Evolutionary conservation across 2,329 filamentous ascomycete species (phyloP).

Genomic region (Metarhizium guizhouense): DNA sequence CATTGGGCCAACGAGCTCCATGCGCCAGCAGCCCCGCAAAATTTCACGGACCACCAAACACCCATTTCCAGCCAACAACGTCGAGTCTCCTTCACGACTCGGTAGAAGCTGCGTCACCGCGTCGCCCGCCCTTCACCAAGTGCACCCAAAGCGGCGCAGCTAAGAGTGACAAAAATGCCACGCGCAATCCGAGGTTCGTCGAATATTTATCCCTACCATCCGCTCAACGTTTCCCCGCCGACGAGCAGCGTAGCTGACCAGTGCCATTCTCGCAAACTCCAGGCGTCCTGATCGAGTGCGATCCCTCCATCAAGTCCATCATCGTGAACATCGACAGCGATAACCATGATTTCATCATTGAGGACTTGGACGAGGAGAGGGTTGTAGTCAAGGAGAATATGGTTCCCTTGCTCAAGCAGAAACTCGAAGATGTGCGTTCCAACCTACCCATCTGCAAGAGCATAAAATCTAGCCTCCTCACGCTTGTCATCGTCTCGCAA

Average conservation of each 20-base stretch:
- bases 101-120: background rate
- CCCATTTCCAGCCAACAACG: too few relatives aligned
- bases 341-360: conserved; percentile 66
- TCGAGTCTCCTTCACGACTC: too few relatives aligned
- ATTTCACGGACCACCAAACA: too few relatives aligned
- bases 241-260: conserved; percentile 3
- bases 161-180: conserved; percentile 31
- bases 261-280: background rate
- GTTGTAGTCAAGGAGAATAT: conserved; percentile 68
- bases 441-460: background rate
- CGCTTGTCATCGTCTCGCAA: background rate
- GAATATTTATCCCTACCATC: background rate
- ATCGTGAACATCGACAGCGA: conserved; percentile 67
- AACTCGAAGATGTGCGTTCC: conserved; percentile 56
- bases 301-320: conserved; percentile 82
- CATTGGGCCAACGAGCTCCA: too few relatives aligned
- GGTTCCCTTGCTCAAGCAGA: conserved; percentile 56
- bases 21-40: too few relatives aligned
- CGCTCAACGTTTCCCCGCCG: background rate
- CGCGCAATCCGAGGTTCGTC: conserved; percentile 45
- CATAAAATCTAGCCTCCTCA: background rate
- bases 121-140: background rate
- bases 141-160: background rate
- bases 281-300: conserved; percentile 72
- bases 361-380: conserved; percentile 70